Evolutionary conservation across 2,329 filamentous ascomycete genomes (phyloP).

Genomic region (Macroventuria anomochaeta): DNA sequence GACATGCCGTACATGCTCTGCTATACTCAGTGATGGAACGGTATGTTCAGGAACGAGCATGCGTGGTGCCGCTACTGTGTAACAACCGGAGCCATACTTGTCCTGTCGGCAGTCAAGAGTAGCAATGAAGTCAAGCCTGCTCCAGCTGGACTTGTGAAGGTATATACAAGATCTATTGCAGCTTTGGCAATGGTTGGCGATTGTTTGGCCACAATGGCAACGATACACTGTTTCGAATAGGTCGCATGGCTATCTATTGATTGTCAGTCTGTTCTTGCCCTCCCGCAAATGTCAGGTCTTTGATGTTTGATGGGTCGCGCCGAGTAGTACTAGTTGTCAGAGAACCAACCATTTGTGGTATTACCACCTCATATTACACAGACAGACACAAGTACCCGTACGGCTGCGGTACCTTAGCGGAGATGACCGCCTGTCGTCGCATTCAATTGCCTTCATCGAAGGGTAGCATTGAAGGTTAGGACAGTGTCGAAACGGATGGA

Average conservation of each 20-base stretch:
- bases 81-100: not conserved
- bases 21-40: too few relatives aligned
- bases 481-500: not conserved
- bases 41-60: not conserved
- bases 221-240: not conserved
- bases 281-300: not conserved
- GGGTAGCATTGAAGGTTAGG: not conserved
- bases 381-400: not conserved
- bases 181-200: too few relatives aligned
- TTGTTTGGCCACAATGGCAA: not conserved
- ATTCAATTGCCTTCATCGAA: not conserved
- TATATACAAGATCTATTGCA: not conserved
- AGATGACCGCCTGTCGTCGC: not conserved
- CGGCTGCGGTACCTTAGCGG: not conserved
- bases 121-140: not conserved
- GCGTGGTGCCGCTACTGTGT: not conserved
- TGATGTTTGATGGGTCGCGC: not conserved
- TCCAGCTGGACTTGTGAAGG: not conserved
- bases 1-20: constrained; percentile 1
- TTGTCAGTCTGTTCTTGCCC: not conserved
- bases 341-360: not conserved
- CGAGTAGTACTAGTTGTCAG: not conserved
- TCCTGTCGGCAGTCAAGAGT: not conserved
- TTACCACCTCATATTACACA: not conserved
- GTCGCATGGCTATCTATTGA: not conserved